Evolutionary conservation across 495 filamentous ascomycete genomes (phyloP).

Genomic region (Xylaria grammica): DNA sequence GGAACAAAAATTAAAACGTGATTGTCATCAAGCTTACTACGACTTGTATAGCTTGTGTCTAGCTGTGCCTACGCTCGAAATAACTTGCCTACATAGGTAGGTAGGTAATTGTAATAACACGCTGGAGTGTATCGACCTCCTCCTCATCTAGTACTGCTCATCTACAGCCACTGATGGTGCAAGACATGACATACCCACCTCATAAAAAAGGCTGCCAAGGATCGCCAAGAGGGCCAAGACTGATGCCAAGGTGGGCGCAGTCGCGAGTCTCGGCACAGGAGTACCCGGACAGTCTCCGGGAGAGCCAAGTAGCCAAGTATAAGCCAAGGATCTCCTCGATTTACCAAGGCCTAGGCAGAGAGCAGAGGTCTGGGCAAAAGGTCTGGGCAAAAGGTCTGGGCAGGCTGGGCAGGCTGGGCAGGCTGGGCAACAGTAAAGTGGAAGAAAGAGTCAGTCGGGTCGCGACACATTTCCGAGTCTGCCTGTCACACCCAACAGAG

Average conservation of each 20-base stretch:
- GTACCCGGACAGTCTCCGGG: conserved; percentile 30
- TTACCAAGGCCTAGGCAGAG: conserved; percentile 31
- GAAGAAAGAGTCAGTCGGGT: background rate
- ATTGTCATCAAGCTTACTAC: conserved; percentile 5
- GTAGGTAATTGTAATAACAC: too few relatives aligned
- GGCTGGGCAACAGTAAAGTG: too few relatives aligned
- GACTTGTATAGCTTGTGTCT: background rate
- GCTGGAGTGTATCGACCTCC: too few relatives aligned
- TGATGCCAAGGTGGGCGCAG: conserved; percentile 37
- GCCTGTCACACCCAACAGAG: conserved; percentile 10
- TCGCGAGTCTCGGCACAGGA: conserved; percentile 37
- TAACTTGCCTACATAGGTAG: background rate
- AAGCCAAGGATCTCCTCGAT: conserved; percentile 14
- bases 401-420: background rate
- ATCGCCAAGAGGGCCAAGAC: conserved; percentile 27
- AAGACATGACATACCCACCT: background rate
- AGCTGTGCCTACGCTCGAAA: too few relatives aligned
- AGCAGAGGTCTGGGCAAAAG: background rate
- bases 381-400: background rate
- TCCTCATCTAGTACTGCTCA: too few relatives aligned
- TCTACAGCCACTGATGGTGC: background rate
- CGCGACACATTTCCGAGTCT: background rate
- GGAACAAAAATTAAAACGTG: background rate
- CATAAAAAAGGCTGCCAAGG: conserved; percentile 8
- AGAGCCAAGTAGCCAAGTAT: conserved; percentile 20